Percentiles rank a stretch among this genome's conserved stretches.
Evolutionary conservation across 1,284 basidiomycete genomes (phyloP).

Genomic region (Mycena citricolor): DNA sequence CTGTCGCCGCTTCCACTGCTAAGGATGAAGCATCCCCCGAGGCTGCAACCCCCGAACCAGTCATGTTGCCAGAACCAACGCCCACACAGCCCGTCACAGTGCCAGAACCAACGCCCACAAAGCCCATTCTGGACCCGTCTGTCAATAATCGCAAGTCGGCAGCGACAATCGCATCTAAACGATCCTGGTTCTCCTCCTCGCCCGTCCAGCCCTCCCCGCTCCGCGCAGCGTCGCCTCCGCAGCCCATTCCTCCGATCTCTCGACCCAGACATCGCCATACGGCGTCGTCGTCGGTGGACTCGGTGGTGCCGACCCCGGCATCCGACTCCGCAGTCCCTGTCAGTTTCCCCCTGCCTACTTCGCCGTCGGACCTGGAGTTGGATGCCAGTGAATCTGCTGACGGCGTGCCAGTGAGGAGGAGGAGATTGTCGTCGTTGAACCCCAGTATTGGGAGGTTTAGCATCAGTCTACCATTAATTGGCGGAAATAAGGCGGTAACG

Average conservation of each 20-base stretch:
- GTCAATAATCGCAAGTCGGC: conserved; percentile 10
- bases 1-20: conserved; percentile 4
- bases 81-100: too few species aligned
- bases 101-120: not conserved
- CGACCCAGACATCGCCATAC: not conserved
- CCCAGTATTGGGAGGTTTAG: conserved; percentile 16
- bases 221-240: conserved; percentile 15
- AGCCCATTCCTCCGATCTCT: conserved; percentile 12
- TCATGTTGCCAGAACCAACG: too few species aligned
- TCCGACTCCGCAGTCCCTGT: conserved; percentile 13
- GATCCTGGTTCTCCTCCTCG: conserved; percentile 27
- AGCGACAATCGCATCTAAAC: conserved; percentile 19
- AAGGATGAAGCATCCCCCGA: not conserved
- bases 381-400: too few species aligned
- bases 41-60: conserved; percentile 15
- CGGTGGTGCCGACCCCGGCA: conserved; percentile 20
- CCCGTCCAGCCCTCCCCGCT: conserved; percentile 21
- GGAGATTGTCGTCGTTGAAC: conserved; percentile 19
- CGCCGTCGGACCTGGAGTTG: too few species aligned
- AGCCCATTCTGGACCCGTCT: conserved; percentile 2
- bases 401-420: too few species aligned
- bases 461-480: conserved; percentile 15
- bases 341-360: conserved; percentile 14
- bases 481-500: too few species aligned
- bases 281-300: conserved; percentile 22